Conservation (phyloP, 176 grass and related monocot genomes). For the Ensete glaucum region DNA sequence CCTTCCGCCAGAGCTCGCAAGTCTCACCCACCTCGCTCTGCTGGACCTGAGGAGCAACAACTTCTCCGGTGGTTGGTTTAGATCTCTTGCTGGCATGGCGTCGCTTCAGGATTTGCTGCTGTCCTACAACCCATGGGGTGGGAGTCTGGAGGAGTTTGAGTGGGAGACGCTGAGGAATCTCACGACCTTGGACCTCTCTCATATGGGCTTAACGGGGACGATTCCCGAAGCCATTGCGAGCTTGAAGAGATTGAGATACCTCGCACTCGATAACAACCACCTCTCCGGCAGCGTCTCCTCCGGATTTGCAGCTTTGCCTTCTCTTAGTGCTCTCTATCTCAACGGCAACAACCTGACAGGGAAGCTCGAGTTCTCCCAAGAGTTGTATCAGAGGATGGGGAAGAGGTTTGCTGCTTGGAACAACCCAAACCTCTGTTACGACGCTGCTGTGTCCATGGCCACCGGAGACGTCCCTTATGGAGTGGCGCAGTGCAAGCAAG, state of each 20-base stretch:
- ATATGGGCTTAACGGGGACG: slow-evolving; percentile 24
- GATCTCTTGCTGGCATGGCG: slow-evolving; percentile 29
- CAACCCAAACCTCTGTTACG: slow-evolving; percentile 65
- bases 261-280: slow-evolving; percentile 63
- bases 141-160: slow-evolving; percentile 17
- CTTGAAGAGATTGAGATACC: slow-evolving; percentile 47
- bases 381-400: slow-evolving; percentile 68
- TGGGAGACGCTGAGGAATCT: slow-evolving; percentile 45
- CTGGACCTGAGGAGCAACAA: slow-evolving; percentile 86
- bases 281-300: slow-evolving; percentile 45
- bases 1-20: slow-evolving; percentile 55
- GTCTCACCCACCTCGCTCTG: slow-evolving; percentile 37
- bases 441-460: background rate
- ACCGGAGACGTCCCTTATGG: slow-evolving; percentile 19
- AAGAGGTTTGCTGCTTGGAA: slow-evolving; percentile 78
- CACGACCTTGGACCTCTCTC: slow-evolving; percentile 61
- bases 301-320: slow-evolving; percentile 42
- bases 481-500: slow-evolving; percentile 39
- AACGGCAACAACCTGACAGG: slow-evolving; percentile 84
- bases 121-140: slow-evolving; percentile 53
- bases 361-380: slow-evolving; percentile 40
- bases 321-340: slow-evolving; percentile 63
- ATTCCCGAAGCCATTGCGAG: slow-evolving; percentile 53
- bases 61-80: slow-evolving; percentile 33
- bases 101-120: slow-evolving; percentile 72